Evolutionary conservation across 768 basidiomycete species (phyloP), one percentile per base, ranked within the genome.

Genomic region (Tricholoma flavovirens): DNA sequence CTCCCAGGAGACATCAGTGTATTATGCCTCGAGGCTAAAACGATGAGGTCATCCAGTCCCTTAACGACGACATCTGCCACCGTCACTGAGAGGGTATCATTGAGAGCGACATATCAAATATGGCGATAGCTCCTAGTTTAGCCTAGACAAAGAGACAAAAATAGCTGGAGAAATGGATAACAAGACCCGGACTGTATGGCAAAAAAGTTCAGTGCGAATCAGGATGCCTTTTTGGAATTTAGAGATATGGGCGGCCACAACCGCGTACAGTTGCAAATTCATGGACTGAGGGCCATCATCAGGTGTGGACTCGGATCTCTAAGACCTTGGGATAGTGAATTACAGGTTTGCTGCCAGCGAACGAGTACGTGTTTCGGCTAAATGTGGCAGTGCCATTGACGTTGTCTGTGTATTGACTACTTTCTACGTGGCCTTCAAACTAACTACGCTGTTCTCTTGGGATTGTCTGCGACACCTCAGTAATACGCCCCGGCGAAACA

Each of bases 381-480:
- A 4, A 7, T 9, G 21, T 24, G 22, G 48, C 54, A 62, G 60
- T 60, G 62, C 64, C 61, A 63, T 54, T 49, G 49, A 49, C 49
- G 58, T 67, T 70, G 62, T 68, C 70, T 72, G 69, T 64, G 51
- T 55, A 24, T 65, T 63, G 63, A 64, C 66, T 65, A 64, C 62
- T 67, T n/a, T 70, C 61, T 66, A 73, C 73, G 72, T 73, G 72
- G 69, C 72, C 68, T 51, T 54, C 51, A 33, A 56, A 51, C 54
- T 54, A 56, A 55, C 58, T 50, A 55, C 57, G 61, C 59, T 59
- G 55, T 59, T 64, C 59, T 60, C 62, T 53, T 66, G 66, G 68
- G 67, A 67, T 67, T 71, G 71, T 71, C 69, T 69, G 74, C 72
- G 72, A 75, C 71, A 75, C 67, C 73, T 53, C 52, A 52, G 58